phyloP scores from a whole-genome alignment of 352 stramenopile genomes.

The Phytophthora colocasiae region DNA sequence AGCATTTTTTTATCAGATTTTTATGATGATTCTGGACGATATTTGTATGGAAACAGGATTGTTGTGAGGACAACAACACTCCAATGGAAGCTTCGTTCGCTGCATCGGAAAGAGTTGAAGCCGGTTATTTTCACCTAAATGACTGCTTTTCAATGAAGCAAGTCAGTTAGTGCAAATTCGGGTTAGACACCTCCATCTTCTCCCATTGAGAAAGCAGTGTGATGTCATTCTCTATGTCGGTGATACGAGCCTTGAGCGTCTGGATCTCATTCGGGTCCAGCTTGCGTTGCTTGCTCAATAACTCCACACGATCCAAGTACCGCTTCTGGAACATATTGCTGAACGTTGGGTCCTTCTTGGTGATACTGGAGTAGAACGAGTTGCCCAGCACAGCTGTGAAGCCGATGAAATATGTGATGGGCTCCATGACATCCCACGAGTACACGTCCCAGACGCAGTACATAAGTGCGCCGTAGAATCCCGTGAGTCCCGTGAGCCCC shows the following conservation, averaged over 20 bases:
- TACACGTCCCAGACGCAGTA: conserved; percentile 90
- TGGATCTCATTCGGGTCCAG: conserved; percentile 52
- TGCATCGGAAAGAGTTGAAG: conserved; percentile 5
- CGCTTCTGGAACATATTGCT: conserved; percentile 87
- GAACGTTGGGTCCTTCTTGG: conserved; percentile 84
- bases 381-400: conserved; percentile 86
- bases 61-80: background rate
- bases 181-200: conserved; percentile 34
- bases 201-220: conserved; percentile 62
- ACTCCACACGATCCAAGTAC: conserved; percentile 51
- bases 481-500: conserved; percentile 62
- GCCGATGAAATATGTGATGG: conserved; percentile 91
- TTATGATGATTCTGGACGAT: conserved; percentile 1
- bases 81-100: conserved; percentile 30
- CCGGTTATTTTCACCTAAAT: background rate
- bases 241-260: conserved; percentile 52
- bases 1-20: conserved; percentile 5
- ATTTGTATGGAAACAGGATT: conserved; percentile 25
- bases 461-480: conserved; percentile 77
- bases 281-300: conserved; percentile 64
- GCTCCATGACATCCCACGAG: conserved; percentile 92
- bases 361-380: conserved; percentile 84
- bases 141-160: conserved; percentile 8
- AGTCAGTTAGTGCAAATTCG: conserved; percentile 14
- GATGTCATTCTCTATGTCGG: conserved; percentile 70